Conservation (phyloP, 2,329 filamentous ascomycete species). For the Hansfordia pulvinata region DNA sequence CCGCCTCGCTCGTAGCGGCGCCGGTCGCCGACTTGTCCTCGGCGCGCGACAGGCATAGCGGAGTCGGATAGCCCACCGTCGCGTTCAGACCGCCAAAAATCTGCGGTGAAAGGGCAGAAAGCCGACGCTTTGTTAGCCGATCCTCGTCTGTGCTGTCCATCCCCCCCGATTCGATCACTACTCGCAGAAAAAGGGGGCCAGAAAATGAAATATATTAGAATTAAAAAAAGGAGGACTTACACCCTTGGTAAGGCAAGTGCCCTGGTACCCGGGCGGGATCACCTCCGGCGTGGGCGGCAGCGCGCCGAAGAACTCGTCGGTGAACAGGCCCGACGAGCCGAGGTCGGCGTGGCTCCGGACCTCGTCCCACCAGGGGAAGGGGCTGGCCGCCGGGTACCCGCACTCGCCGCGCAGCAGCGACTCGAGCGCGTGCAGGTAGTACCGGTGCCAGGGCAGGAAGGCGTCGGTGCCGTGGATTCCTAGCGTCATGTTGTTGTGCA, state of each 20-base stretch:
- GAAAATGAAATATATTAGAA: no score
- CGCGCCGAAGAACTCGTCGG: slow-evolving; percentile 14
- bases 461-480: slow-evolving; percentile 17
- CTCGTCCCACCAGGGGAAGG: slow-evolving; percentile 20
- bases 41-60: no score
- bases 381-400: slow-evolving; percentile 15
- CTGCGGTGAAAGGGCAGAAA: no score
- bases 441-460: slow-evolving; percentile 19
- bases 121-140: no score
- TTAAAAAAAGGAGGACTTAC: slow-evolving; percentile 5
- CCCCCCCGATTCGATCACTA: no score
- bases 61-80: no score
- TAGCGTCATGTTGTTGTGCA: slow-evolving; percentile 16
- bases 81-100: no score
- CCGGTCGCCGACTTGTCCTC: no score
- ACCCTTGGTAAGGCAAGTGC: slow-evolving; percentile 14
- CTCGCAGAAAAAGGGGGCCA: no score
- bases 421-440: slow-evolving; percentile 17
- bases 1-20: no score
- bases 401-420: slow-evolving; percentile 17
- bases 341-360: slow-evolving; percentile 18
- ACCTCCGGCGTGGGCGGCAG: no score
- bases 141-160: no score
- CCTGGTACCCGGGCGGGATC: slow-evolving; percentile 9
- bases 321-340: slow-evolving; percentile 14